Conservation (phyloP, 148 eudicot species). For the Arbutus unedo region DNA sequence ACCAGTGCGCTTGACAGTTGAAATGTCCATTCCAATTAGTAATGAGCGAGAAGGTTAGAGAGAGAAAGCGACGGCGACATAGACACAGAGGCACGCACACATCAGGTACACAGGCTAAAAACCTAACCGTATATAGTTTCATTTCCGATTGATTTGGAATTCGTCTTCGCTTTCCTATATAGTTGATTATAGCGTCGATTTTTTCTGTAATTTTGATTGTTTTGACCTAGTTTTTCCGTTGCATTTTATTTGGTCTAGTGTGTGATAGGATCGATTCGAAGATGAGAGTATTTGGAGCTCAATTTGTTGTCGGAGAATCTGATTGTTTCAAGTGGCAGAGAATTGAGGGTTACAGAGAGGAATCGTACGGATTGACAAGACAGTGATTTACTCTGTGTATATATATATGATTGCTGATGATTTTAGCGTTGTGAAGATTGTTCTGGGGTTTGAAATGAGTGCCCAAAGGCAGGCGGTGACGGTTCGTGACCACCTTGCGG, state of each 20-base stretch:
- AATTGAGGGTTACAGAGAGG: neutral
- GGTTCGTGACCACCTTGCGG: slow-evolving; percentile 64
- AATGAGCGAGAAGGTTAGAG: neutral
- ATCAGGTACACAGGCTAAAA: neutral
- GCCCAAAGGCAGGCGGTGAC: slow-evolving; percentile 47
- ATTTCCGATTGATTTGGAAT: neutral
- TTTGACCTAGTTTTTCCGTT: neutral
- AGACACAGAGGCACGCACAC: neutral
- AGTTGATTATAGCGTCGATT: neutral
- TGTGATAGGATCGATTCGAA: neutral
- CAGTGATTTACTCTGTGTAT: neutral
- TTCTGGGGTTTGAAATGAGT: slow-evolving; percentile 40
- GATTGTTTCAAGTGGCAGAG: neutral
- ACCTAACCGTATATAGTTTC: slow-evolving; percentile 10
- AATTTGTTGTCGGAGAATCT: neutral
- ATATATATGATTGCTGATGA: slow-evolving; percentile 5
- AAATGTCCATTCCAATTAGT: neutral
- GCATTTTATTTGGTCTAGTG: neutral
- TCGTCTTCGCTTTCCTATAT: neutral
- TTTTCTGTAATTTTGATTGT: neutral
- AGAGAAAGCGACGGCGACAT: neutral
- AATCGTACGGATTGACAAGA: neutral
- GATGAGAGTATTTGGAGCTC: neutral
- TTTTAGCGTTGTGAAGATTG: slow-evolving; percentile 18
- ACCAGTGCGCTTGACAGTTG: neutral